Evolutionary conservation across 768 basidiomycete genomes (phyloP).

Genomic region (Dioszegia hungarica): DNA sequence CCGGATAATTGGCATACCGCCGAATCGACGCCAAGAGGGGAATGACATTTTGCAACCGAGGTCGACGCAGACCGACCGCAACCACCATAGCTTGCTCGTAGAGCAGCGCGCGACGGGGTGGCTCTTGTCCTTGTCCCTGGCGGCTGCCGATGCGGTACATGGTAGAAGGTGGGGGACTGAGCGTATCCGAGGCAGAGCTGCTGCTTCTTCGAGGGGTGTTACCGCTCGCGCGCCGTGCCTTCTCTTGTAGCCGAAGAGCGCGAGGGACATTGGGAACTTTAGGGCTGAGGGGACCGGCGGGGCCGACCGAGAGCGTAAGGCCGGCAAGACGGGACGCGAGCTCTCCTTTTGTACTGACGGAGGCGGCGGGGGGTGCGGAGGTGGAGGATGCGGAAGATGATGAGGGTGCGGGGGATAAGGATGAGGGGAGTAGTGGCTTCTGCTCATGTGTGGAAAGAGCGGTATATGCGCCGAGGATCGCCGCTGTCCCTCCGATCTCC

Average conservation of each 20-base stretch:
- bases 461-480: background rate
- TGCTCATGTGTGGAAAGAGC: too few relatives aligned
- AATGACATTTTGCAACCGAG: background rate
- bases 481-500: background rate
- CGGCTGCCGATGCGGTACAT: slow-evolving; percentile 9
- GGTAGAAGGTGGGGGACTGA: slow-evolving; percentile 8
- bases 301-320: slow-evolving; percentile 2
- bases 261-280: background rate
- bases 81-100: background rate
- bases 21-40: background rate
- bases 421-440: too few relatives aligned
- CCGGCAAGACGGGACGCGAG: background rate
- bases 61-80: background rate
- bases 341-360: background rate
- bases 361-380: too few relatives aligned
- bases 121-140: background rate
- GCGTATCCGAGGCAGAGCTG: background rate
- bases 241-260: slow-evolving; percentile 4
- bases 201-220: background rate
- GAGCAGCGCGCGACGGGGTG: background rate
- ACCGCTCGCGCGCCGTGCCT: slow-evolving; percentile 11
- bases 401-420: too few relatives aligned
- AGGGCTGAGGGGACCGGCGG: background rate
- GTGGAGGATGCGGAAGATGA: too few relatives aligned
- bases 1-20: slow-evolving; percentile 29